Evolutionary conservation across 257 asterid genomes (phyloP).

Genomic region (Solanum verrucosum): DNA sequence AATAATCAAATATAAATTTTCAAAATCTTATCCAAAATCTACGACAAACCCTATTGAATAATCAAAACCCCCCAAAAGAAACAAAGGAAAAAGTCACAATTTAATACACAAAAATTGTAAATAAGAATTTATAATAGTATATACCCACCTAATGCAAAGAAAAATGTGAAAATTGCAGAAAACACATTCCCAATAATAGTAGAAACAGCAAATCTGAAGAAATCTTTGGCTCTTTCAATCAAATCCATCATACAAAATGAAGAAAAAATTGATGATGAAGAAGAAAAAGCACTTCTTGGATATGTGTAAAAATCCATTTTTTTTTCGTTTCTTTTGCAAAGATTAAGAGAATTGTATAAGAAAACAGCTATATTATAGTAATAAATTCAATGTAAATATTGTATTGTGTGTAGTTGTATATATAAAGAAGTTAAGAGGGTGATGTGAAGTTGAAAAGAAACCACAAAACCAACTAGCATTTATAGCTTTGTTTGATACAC

Average conservation of each 20-base stretch:
- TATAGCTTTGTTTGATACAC: not conserved
- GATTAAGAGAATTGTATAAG: not conserved
- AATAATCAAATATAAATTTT: not conserved
- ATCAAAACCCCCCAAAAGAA: not conserved
- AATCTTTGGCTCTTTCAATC: conserved; percentile 44
- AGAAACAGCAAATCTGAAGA: conserved; percentile 49
- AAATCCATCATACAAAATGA: conserved; percentile 33
- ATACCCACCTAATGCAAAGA: conserved; percentile 60
- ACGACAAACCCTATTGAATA: not conserved
- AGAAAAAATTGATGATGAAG: conserved; percentile 29
- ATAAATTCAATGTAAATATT: not conserved
- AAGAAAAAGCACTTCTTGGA: conserved; percentile 47
- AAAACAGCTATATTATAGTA: not conserved
- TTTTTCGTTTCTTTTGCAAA: not conserved
- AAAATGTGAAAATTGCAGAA: conserved; percentile 67
- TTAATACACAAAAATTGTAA: not conserved
- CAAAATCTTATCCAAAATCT: not conserved
- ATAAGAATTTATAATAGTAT: not conserved
- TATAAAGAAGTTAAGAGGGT: not conserved
- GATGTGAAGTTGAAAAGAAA: not conserved
- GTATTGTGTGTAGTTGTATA: not conserved
- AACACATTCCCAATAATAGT: conserved; percentile 57
- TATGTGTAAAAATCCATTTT: conserved; percentile 69
- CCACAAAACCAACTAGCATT: not conserved
- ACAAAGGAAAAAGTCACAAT: not conserved